Base-by-base conservation (phyloP, 2,329 filamentous ascomycete species). In the Lasiodiplodia citricola region DNA sequence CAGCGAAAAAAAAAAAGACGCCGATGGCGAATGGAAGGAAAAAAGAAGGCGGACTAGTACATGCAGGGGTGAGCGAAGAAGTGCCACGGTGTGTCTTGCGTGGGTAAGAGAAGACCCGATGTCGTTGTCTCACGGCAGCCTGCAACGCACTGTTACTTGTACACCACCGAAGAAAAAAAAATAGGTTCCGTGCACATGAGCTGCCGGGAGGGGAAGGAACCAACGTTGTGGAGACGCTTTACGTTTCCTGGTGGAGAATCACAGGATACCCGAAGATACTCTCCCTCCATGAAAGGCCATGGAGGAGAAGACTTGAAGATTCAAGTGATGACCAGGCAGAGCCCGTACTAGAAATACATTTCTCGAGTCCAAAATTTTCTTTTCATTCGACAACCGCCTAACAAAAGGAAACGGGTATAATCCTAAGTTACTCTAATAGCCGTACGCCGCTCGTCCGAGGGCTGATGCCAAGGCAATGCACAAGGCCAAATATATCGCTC, bases 401-500 rank as follows among this genome's bases (percentile, higher is more conserved):
- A 64, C 28, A 52, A 63, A 63, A 64, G 31, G 60, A 64, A 64
- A 64, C 60, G 60, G 60, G 60, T 64, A 64, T 64, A 64, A 64
- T 64, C 60, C 60, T 64, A 64, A 64, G 60, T 64, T 64, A 47
- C 51, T 64, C 60, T 64, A 64, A 64, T 21, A 64, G 60, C 60
- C 60, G 51, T 64, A 41, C 60, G 60, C 60, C 60, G 47, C 60
- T 64, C 60, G 37, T 52, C 47, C 60, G 44, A 52, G 47, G 60
- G 60, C 44, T 37, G 28, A 64, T 64, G 60, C 60, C 60, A 52
- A 50, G 60, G 28, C 35, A 64, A 38, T 50, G 50, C 60, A 64
- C 28, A 52, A 64, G 47, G 60, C 60, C 60, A 52, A 62, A 52
- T 64, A 52, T 51, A 62, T 21, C 47, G 60, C 47, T 52, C 44